These are phyloP conservation scores for Populus davidiana DNA, from an alignment of 345 rosid genomes.

Conservation along the genomic window DNA sequence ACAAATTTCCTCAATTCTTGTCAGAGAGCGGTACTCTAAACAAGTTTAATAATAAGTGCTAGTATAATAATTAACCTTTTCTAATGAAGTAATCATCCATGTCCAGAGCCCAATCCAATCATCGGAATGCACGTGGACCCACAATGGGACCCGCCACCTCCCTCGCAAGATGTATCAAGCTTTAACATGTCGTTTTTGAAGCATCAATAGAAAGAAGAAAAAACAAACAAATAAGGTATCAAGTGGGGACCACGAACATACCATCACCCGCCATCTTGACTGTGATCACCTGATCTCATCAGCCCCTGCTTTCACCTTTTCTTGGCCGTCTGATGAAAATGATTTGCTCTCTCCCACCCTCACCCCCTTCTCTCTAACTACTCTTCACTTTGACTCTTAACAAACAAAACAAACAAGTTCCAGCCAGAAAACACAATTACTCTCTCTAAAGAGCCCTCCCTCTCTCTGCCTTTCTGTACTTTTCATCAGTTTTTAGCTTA, in stretches of 20 bases:
- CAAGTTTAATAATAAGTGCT: too few species aligned
- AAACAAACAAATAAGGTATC: neutral
- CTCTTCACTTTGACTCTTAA: constrained; percentile 13
- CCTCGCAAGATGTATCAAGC: neutral
- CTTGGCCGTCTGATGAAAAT: constrained; percentile 43
- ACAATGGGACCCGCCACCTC: neutral
- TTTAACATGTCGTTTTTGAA: neutral
- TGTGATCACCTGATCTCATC: constrained; percentile 20
- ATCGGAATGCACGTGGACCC: neutral
- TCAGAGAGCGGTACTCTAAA: too few species aligned
- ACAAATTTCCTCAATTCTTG: too few species aligned
- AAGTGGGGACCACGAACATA: constrained; percentile 34
- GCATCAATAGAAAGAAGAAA: neutral
- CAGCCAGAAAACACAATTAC: neutral
- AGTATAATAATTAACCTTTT: too few species aligned
- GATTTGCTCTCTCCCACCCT: constrained; percentile 13
- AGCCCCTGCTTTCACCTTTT: neutral
- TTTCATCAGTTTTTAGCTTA: neutral
- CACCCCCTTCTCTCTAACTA: constrained; percentile 12
- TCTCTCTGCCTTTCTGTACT: neutral
- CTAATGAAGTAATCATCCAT: too few species aligned
- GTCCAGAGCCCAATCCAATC: too few species aligned
- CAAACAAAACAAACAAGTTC: constrained; percentile 5
- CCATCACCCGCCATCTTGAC: constrained; percentile 32
- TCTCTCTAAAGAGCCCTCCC: neutral